Evolutionary conservation across 495 filamentous ascomycete genomes (phyloP).

Genomic region (Talaromyces borbonicus): DNA sequence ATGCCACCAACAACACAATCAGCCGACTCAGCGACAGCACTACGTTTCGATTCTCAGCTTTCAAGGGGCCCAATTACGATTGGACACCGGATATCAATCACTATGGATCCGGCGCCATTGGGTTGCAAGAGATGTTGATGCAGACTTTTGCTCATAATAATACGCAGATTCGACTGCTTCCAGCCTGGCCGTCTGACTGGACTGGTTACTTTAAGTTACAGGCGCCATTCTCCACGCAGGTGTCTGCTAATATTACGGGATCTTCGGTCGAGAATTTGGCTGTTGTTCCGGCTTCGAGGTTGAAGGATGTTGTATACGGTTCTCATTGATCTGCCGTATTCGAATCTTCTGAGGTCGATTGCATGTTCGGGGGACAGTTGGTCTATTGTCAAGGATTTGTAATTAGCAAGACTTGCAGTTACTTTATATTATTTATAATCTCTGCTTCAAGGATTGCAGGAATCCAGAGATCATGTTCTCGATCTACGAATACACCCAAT

Average conservation of each 20-base stretch:
- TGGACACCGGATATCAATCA: not conserved
- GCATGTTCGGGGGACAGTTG: too few species aligned
- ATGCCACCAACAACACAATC: not conserved
- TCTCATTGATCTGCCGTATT: too few species aligned
- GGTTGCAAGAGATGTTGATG: not conserved
- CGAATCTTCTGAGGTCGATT: too few species aligned
- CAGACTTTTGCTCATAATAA: not conserved
- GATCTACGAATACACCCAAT: too few species aligned
- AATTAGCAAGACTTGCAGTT: too few species aligned
- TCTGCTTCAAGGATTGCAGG: too few species aligned
- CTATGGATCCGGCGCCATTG: not conserved
- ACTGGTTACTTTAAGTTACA: not conserved
- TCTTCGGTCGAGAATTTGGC: not conserved
- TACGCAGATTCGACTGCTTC: not conserved
- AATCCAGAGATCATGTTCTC: too few species aligned
- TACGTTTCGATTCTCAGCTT: not conserved
- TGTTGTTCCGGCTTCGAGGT: not conserved
- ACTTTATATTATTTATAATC: too few species aligned
- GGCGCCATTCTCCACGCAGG: not conserved
- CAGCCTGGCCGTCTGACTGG: not conserved
- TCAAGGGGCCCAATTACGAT: not conserved
- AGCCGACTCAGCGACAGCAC: not conserved
- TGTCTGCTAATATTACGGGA: not conserved
- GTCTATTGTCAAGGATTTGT: too few species aligned
- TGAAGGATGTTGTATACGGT: not conserved